Percentiles rank a stretch among this genome's conserved stretches.
Evolutionary conservation across 768 basidiomycete species (phyloP).

Genomic region (Serendipita sp.): DNA sequence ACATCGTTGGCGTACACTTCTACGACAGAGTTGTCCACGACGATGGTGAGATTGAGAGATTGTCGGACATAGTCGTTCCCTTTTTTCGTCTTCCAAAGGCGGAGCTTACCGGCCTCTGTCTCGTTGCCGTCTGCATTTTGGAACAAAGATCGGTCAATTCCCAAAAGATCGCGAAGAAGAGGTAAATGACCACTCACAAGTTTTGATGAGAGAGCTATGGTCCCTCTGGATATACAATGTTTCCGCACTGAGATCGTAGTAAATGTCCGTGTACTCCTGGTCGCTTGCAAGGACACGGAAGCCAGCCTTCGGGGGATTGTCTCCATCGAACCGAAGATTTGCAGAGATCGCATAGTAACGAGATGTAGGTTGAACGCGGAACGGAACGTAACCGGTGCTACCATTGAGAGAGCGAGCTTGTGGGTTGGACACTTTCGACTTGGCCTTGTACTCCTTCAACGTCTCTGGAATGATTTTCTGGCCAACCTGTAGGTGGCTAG

Average conservation of each 20-base stretch:
- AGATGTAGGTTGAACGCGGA: slow-evolving; percentile 10
- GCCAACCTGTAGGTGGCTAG: not conserved
- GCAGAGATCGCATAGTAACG: slow-evolving; percentile 11
- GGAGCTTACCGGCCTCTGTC: slow-evolving; percentile 13
- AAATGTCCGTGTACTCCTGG: slow-evolving; percentile 14
- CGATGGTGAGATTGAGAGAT: slow-evolving; percentile 12
- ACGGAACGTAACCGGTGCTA: slow-evolving; percentile 6
- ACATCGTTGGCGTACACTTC: slow-evolving; percentile 15
- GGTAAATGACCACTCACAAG: slow-evolving; percentile 4
- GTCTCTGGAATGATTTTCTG: slow-evolving; percentile 14
- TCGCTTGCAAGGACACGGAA: slow-evolving; percentile 13
- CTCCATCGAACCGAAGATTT: slow-evolving; percentile 9
- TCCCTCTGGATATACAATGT: slow-evolving; percentile 9
- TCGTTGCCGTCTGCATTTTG: not conserved
- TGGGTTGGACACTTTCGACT: not conserved
- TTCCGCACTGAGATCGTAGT: slow-evolving; percentile 10
- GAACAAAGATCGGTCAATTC: too few relatives aligned
- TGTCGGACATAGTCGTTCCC: not conserved
- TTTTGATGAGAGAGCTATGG: slow-evolving; percentile 9
- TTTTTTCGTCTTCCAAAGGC: slow-evolving; percentile 10
- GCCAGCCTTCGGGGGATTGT: slow-evolving; percentile 8
- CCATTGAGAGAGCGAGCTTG: not conserved
- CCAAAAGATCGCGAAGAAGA: too few relatives aligned
- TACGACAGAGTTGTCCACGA: slow-evolving; percentile 14
- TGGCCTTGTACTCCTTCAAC: slow-evolving; percentile 9